Conservation (phyloP, 768 basidiomycete genomes). For the Boletus subparvulus region DNA sequence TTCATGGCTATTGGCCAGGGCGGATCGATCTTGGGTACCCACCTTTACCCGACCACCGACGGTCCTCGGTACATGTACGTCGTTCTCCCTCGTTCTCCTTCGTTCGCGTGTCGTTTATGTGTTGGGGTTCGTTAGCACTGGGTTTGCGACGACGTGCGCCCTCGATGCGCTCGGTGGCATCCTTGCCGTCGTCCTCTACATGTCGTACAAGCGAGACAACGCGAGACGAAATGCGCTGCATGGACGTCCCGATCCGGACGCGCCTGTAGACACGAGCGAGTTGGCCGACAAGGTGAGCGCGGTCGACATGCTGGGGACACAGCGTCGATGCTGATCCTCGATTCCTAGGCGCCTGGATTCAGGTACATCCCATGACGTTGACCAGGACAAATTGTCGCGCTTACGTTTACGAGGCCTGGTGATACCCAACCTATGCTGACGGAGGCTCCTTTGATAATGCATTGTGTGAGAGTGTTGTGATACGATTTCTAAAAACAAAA, state of each 20-base stretch:
- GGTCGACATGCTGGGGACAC: not conserved
- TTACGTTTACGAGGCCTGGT: too few species aligned
- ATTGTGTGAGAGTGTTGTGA: too few species aligned
- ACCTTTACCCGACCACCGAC: constrained; percentile 64
- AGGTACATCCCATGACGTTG: constrained; percentile 21
- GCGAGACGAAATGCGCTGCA: constrained; percentile 49
- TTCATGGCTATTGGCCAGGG: constrained; percentile 82
- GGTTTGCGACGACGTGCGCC: constrained; percentile 52
- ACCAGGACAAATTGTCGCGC: too few species aligned
- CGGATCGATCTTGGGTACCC: constrained; percentile 73
- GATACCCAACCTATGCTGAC: too few species aligned
- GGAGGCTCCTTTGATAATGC: too few species aligned
- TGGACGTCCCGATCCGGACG: constrained; percentile 47
- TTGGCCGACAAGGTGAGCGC: constrained; percentile 62
- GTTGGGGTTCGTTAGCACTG: constrained; percentile 35
- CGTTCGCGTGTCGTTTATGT: not conserved
- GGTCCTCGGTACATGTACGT: constrained; percentile 66
- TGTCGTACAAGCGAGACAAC: constrained; percentile 65
- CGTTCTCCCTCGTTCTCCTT: not conserved
- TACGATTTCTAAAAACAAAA: too few species aligned
- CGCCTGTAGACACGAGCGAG: constrained; percentile 57
- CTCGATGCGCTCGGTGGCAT: constrained; percentile 13
- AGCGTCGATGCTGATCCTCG: not conserved
- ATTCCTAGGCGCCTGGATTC: constrained; percentile 15
- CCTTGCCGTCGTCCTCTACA: constrained; percentile 47